Percentiles rank a stretch among this genome's conserved stretches.
Conservation (phyloP, 2,329 filamentous ascomycete genomes). For the Allantophomopsis lycopodina region DNA sequence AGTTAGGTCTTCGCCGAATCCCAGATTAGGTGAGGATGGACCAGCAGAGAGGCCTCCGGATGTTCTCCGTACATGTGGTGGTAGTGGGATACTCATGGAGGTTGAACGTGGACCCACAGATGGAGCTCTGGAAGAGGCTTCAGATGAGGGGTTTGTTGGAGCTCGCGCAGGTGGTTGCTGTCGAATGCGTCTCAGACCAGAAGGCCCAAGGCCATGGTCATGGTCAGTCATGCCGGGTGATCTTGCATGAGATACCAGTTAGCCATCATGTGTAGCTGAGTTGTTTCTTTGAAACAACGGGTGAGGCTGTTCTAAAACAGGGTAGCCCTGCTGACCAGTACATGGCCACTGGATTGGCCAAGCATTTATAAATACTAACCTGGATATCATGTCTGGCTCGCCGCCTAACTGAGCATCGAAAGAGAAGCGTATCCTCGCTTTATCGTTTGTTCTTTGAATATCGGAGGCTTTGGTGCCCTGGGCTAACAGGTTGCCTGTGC, state of each 20-base stretch:
- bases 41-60: slow-evolving; percentile 27
- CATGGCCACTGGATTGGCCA: no score
- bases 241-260: slow-evolving; percentile 30
- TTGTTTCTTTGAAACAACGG: no score
- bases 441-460: slow-evolving; percentile 11
- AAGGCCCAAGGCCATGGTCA: slow-evolving; percentile 74
- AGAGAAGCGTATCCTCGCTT: slow-evolving; percentile 56
- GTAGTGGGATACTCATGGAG: slow-evolving; percentile 56
- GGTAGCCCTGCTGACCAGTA: no score
- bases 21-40: slow-evolving; percentile 53
- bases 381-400: slow-evolving; percentile 32
- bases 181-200: slow-evolving; percentile 84
- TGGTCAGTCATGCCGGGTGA: slow-evolving; percentile 74
- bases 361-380: slow-evolving; percentile 31
- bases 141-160: slow-evolving; percentile 51
- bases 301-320: no score
- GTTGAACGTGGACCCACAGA: slow-evolving; percentile 49
- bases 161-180: slow-evolving; percentile 61
- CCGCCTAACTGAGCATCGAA: slow-evolving; percentile 48
- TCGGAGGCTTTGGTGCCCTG: slow-evolving; percentile 30
- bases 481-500: slow-evolving; percentile 43
- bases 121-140: slow-evolving; percentile 46
- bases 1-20: slow-evolving; percentile 75
- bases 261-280: slow-evolving; percentile 4
- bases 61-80: slow-evolving; percentile 24